A percentile compares a stretch with the other conserved stretches of the same genome.
phyloP scores from a whole-genome alignment of 176 grass and related monocot genomes.

The Hyparrhenia diplandra region DNA sequence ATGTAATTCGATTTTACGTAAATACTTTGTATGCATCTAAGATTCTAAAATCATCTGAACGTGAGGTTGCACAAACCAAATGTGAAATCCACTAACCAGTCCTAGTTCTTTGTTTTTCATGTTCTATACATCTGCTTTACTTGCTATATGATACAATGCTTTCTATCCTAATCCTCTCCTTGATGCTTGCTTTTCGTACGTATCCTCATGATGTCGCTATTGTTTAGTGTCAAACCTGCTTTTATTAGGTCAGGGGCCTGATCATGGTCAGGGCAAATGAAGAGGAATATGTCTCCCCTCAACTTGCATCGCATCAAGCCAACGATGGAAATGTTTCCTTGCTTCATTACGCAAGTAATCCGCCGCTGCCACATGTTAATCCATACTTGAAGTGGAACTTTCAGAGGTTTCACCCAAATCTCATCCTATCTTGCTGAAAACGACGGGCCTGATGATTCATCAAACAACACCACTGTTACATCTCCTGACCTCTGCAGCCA shows the following conservation, averaged over 20 bases:
- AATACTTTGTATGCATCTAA: background rate
- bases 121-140: background rate
- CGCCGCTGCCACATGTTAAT: conserved; percentile 12
- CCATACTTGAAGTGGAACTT: conserved; percentile 2
- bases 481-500: conserved; percentile 7
- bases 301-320: conserved; percentile 11
- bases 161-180: conserved; percentile 21
- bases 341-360: conserved; percentile 33
- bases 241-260: conserved; percentile 31
- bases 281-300: conserved; percentile 32
- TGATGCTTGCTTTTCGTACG: conserved; percentile 6
- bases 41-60: background rate
- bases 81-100: conserved; percentile 16
- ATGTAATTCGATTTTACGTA: background rate
- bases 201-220: conserved; percentile 7
- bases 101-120: background rate
- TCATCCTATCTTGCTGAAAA: conserved; percentile 26
- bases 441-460: background rate
- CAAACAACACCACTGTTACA: background rate
- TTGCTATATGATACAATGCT: background rate
- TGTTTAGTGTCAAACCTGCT: conserved; percentile 28
- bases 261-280: conserved; percentile 21
- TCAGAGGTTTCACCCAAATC: conserved; percentile 39
- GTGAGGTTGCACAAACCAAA: background rate
- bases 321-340: background rate